Evolutionary conservation across 2,329 filamentous ascomycete species (phyloP).

Genomic region (Colletotrichum caudatum): DNA sequence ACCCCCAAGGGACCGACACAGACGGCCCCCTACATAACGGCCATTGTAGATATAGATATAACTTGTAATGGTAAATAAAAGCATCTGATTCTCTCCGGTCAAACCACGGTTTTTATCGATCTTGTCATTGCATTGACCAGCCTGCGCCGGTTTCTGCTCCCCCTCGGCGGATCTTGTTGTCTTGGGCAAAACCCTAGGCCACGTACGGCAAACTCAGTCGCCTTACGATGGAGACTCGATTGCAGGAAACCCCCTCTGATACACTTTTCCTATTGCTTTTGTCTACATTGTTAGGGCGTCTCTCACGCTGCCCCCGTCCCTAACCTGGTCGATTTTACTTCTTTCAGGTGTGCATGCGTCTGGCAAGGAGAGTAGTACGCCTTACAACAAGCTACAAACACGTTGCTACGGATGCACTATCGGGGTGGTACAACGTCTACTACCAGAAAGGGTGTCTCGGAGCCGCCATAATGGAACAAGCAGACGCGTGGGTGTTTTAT

Average conservation of each 20-base stretch:
- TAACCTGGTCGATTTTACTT: no score
- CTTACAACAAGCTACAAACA: neutral
- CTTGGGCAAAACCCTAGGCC: neutral
- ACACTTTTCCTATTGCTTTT: no score
- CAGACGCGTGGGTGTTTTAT: neutral
- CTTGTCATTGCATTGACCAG: no score
- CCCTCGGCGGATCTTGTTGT: neutral
- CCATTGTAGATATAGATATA: conserved; percentile 39
- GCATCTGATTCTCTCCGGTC: conserved; percentile 32
- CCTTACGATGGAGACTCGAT: no score
- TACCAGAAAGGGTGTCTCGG: neutral
- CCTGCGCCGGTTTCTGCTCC: neutral
- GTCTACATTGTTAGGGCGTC: no score
- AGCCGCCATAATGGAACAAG: neutral
- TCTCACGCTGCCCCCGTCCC: no score
- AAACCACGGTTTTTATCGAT: neutral
- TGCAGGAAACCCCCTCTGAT: no score
- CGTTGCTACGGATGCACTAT: neutral
- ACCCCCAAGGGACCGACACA: conserved; percentile 44
- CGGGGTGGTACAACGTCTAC: neutral
- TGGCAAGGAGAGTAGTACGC: neutral
- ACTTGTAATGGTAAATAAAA: conserved; percentile 38
- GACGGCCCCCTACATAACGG: conserved; percentile 32
- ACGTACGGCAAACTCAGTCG: neutral
- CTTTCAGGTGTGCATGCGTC: no score